Evolutionary conservation across 345 rosid species (phyloP), one percentile per base, ranked within the genome.

Genomic region (Clausena lansium): DNA sequence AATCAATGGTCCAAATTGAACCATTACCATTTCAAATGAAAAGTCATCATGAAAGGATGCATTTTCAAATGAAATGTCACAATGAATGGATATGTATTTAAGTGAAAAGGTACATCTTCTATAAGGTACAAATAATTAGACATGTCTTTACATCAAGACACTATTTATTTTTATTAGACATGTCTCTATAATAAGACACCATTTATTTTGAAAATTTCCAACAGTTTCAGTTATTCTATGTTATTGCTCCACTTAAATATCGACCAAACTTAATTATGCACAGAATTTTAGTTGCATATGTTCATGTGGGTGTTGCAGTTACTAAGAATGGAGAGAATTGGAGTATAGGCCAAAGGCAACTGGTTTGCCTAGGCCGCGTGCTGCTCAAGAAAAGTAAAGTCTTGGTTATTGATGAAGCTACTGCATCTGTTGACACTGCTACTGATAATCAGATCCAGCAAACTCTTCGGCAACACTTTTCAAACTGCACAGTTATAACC

Each of bases 291-390:
- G 24, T 30, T 66, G n/a, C 24, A n/a, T 68, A 32, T 71, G 67
- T 9, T 25, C 47, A 70, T 67, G 5, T 27, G 76, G 81, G 27
- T 76, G 58, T n/a, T 70, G 66, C 84, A 88, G 98, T 92, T 41
- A 80, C 81, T 0, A 94, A 93, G 76, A 92, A 95, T 79, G 98
- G 98, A 80, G 98, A 91, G 81, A 95, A 92, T 75, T 93, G 98
- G 98, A 95, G 98, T 77, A 87, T 91, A 92, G 98, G 98, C 9
- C 97, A 93, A 82, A 88, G 94, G 79, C 97, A 95, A 76, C 86
- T 95, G 0, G 90, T 89, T 4, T 93, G 98, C 80, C 89, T 93
- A 0, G 98, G 98, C 0, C 89, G 97, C 17, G 94, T 92, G 60
- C 85, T 95, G 17, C 89, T 93, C 0, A 91, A 92, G 87, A 92